A percentile compares a stretch with the other conserved stretches of the same genome.
Conservation (phyloP, 257 asterid species). For the Solanum bukasovii region DNA sequence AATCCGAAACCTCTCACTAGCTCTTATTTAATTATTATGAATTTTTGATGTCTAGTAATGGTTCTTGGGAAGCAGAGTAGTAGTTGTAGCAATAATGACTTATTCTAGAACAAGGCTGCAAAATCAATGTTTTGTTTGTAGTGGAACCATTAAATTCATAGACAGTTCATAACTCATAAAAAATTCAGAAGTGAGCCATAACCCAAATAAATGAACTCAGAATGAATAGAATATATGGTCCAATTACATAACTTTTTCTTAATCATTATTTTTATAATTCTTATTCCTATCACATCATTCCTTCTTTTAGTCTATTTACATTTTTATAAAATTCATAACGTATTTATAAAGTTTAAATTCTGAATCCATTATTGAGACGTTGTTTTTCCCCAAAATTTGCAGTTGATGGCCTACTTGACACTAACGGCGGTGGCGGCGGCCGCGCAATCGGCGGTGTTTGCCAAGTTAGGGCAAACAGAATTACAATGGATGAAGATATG, state of each 20-base stretch:
- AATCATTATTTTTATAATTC: background rate
- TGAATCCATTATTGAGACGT: too few species aligned
- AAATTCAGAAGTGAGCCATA: background rate
- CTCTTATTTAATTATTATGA: background rate
- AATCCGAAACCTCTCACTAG: background rate
- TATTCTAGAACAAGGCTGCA: background rate
- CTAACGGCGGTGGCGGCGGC: constrained; percentile 69
- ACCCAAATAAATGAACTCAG: background rate
- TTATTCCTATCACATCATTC: background rate
- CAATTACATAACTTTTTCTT: background rate
- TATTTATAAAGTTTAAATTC: background rate
- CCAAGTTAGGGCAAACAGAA: constrained; percentile 65
- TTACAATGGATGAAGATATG: constrained; percentile 92
- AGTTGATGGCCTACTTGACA: constrained; percentile 70
- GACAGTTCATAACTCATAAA: background rate
- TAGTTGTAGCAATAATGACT: background rate
- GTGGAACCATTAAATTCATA: background rate
- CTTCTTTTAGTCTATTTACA: background rate
- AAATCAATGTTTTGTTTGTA: background rate
- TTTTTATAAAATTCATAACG: background rate
- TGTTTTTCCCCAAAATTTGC: background rate
- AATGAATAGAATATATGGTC: background rate
- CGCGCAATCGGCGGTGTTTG: constrained; percentile 49
- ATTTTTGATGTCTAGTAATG: background rate
- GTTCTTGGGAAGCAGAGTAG: background rate